Percentiles rank a stretch among this genome's conserved stretches.
Evolutionary conservation across 176 grass and related monocot species (phyloP).

Genomic region (Rhynchospora pubera): DNA sequence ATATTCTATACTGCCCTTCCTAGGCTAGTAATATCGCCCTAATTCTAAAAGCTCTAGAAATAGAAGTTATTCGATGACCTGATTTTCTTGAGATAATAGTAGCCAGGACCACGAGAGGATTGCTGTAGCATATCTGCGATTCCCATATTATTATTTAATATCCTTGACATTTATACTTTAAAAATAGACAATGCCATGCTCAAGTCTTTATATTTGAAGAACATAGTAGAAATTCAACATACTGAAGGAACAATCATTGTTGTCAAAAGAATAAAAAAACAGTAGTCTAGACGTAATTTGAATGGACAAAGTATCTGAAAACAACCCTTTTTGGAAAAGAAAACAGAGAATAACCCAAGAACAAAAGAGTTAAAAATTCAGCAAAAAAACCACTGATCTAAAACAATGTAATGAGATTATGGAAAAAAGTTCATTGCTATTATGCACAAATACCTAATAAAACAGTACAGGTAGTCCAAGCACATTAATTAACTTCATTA

Average conservation of each 20-base stretch:
- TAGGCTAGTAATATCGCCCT: constrained; percentile 10
- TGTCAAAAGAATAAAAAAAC: background rate
- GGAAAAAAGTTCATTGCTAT: background rate
- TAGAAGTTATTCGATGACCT: constrained; percentile 45
- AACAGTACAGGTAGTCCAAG: background rate
- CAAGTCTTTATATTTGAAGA: background rate
- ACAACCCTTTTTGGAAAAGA: background rate
- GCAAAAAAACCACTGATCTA: background rate
- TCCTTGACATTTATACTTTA: constrained; percentile 12
- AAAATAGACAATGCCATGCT: background rate
- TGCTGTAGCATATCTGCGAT: constrained; percentile 73
- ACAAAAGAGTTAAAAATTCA: background rate
- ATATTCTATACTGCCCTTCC: constrained; percentile 36
- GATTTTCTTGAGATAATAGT: constrained; percentile 56
- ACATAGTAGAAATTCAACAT: background rate
- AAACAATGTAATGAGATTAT: background rate
- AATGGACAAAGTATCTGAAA: background rate
- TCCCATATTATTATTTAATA: constrained; percentile 83
- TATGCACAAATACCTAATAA: background rate
- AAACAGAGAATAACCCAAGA: background rate
- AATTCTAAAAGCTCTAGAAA: constrained; percentile 41
- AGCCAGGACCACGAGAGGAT: constrained; percentile 58
- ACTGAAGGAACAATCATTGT: background rate
- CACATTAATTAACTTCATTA: background rate
- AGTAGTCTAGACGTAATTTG: background rate